Base-by-base conservation (phyloP, 805 yeast genomes). In the Saitoella complicata region DNA sequence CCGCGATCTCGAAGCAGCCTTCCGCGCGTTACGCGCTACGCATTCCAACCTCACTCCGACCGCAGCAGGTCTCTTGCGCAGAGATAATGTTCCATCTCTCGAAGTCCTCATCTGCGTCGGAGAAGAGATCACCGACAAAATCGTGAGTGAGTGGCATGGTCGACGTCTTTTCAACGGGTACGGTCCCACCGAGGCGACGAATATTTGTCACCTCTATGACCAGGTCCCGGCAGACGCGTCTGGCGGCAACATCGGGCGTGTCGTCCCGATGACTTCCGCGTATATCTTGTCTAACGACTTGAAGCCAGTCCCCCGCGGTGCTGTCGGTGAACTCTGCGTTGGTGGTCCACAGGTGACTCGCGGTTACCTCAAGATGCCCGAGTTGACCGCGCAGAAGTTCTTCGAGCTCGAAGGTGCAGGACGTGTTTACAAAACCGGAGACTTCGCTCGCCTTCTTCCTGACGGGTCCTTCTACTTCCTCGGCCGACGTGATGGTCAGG, bases 361-460 rank as follows among this genome's bases (percentile, higher is more conserved):
- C 7, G 52, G 32, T 21, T 50, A 50, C 39, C 46, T 37, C 38
- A 37, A 43, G 9, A 44, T 42, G 7, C n/a, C 21, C 6, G 46
- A 45, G 5, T 45, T 54, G 3, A 53, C 58, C 1, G 37, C 39
- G 1, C 47, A 47, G 12, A 43, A 45, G n/a, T 55, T 55, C 31
- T 11, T 36, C 13, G 12, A 31, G 38, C 32, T 45, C 21, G 39
- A 40, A 3, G n/a, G 21, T 21, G 21, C 21, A 21, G 21, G 21
- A 21, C 74, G 98, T 57, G 65, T 91, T 46, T 57, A 57, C 41
- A 41, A 49, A 1, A 56, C 60, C 2, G 60, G 60, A 3, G 60
- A 57, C 40, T 34, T 55, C 6, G 59, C 54, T 3, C 44, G 51
- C 7, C 37, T 53, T 45, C 44, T 49, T 9, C 46, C 49, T 4